phyloP scores from a whole-genome alignment of 2,329 filamentous ascomycete genomes.

The Clonostachys chloroleuca region DNA sequence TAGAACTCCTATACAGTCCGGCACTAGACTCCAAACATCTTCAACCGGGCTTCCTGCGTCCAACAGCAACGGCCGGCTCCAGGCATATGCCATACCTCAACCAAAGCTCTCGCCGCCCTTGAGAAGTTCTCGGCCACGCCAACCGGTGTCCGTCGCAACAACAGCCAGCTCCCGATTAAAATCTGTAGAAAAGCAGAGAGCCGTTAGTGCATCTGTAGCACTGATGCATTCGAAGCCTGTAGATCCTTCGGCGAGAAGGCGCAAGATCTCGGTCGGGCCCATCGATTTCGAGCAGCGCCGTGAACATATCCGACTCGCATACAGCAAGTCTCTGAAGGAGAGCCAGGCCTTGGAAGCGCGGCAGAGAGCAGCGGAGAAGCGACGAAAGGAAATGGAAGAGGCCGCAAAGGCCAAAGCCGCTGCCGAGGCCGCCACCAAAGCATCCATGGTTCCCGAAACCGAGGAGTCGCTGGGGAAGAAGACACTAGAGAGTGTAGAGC shows the following conservation, averaged over 20 bases:
- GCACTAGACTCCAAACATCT: constrained; percentile 27
- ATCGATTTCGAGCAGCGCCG: constrained; percentile 83
- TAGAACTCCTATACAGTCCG: constrained; percentile 32
- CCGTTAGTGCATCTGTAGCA: constrained; percentile 9
- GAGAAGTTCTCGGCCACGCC: constrained; percentile 76
- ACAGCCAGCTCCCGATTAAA: constrained; percentile 67
- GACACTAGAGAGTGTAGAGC: no score
- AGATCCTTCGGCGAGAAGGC: constrained; percentile 33
- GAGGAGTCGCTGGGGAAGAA: no score
- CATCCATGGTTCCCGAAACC: no score
- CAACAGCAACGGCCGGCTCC: constrained; percentile 55
- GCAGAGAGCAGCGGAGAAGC: constrained; percentile 45
- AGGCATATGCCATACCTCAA: constrained; percentile 69
- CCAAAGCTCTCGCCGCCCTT: constrained; percentile 75
- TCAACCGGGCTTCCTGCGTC: constrained; percentile 36
- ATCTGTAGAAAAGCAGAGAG: constrained; percentile 41
- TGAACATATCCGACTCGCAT: constrained; percentile 78
- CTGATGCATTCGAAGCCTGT: constrained; percentile 18
- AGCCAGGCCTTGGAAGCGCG: constrained; percentile 57
- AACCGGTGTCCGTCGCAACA: constrained; percentile 70
- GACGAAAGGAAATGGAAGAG: constrained; percentile 45
- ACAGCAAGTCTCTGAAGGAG: constrained; percentile 78
- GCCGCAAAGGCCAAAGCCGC: constrained; percentile 34
- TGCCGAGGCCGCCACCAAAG: constrained; percentile 5
- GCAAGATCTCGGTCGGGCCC: constrained; percentile 61